phyloP scores from a whole-genome alignment of 1,284 basidiomycete genomes.

The Cryptococcus sp. region DNA sequence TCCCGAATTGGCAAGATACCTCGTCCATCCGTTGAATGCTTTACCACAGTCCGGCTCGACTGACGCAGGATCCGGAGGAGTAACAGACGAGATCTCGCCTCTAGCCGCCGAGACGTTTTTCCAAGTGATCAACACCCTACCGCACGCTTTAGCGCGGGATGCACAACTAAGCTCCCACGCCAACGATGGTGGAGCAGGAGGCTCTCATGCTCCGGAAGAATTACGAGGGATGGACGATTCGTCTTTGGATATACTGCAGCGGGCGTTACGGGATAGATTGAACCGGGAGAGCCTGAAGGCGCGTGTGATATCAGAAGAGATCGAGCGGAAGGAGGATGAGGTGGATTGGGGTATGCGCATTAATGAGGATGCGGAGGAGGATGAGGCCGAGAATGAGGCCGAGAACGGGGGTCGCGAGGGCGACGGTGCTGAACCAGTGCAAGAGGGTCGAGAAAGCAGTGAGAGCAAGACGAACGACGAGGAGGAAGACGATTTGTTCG shows the following conservation, averaged over 20 bases:
- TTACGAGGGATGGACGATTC: conserved; percentile 26
- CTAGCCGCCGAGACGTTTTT: conserved; percentile 40
- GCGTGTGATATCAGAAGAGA: conserved; percentile 25
- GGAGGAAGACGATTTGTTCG: conserved; percentile 30
- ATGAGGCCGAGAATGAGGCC: conserved; percentile 24
- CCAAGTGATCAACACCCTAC: conserved; percentile 34
- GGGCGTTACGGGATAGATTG: conserved; percentile 20
- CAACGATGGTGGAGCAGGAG: conserved; percentile 7
- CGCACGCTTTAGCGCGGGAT: conserved; percentile 1
- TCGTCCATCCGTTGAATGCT: conserved; percentile 44
- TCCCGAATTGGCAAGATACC: conserved; percentile 24
- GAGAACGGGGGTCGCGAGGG: conserved; percentile 10
- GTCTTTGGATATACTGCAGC: conserved; percentile 15
- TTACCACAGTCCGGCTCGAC: conserved; percentile 10
- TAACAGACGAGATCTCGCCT: conserved; percentile 15
- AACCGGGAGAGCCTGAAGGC: conserved; percentile 25
- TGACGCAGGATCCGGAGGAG: background rate
- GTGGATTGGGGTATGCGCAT: conserved; percentile 38
- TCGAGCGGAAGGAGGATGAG: conserved; percentile 30
- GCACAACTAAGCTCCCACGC: background rate
- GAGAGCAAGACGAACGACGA: conserved; percentile 16
- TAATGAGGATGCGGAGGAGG: conserved; percentile 24
- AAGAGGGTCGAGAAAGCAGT: conserved; percentile 4
- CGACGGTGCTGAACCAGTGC: conserved; percentile 3
- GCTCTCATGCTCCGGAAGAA: conserved; percentile 11